Evolutionary conservation across 1,139 yeast species (phyloP), one percentile per base, ranked within the genome.

Genomic region (Suhomyces wounanorum): DNA sequence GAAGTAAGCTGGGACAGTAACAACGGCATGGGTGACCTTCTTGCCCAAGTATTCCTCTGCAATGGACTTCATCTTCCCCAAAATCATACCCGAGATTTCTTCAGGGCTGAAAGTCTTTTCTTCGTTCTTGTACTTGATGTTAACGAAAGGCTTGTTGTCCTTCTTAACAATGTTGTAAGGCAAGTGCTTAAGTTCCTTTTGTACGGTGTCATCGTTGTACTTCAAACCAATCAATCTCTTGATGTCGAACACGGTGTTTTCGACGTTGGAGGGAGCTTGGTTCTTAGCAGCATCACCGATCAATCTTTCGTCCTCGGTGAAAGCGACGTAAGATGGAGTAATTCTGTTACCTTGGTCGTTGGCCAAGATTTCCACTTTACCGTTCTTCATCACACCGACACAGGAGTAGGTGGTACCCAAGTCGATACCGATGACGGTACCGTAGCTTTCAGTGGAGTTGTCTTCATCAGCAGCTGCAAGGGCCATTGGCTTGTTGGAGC

Each of bases 1-100:
- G 79, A 92, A 92, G 77, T 92, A 92, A 51, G 98, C 98, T 52
- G 98, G 98, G 52, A 92, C 97, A 45, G 97, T 91, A 58, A 91
- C 96, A 59, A 91, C 97, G 39, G 97, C 97, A 64, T 91, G 95
- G 51, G 95, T 88, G 57, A 90, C 96, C 70, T 86, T 83, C 68
- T 86, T 82, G 59, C 97, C 97, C 61, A 90, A 79, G 74, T 89
- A 89, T 64, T 89, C 94, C 78, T 90, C 96, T 56, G 96, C 96
- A 66, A 89, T 90, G 63, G 87, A 85, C 78, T 89, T 90, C 97
- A 89, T 89, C 75, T 90, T 90, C 68, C 88, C 84, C 64, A 90
- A 81, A 63, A 90, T 87, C 96, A 90, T 89, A 63, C 94, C 94
- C 44, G 96, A 87, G 63, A 90, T 85, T 74, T 90, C 96, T 75